Percentiles rank a stretch among this genome's conserved stretches.
Evolutionary conservation across 495 filamentous ascomycete species (phyloP).

Genomic region (Daldinia loculata): DNA sequence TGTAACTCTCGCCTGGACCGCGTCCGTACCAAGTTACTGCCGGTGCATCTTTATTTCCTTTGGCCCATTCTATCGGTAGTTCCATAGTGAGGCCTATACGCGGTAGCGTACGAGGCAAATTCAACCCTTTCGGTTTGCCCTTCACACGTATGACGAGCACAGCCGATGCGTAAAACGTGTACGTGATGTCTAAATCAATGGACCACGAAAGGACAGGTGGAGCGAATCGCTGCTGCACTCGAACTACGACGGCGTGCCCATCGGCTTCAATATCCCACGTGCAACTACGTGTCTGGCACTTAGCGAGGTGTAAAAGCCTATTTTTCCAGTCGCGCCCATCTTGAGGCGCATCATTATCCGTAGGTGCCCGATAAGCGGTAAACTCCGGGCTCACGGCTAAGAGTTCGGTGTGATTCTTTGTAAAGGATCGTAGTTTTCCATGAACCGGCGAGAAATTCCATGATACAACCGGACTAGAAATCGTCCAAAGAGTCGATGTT

Average conservation of each 20-base stretch:
- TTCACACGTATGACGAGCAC: slow-evolving; percentile 52
- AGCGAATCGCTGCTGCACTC: slow-evolving; percentile 54
- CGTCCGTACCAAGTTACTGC: slow-evolving; percentile 66
- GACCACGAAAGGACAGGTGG: slow-evolving; percentile 68
- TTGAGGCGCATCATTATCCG: slow-evolving; percentile 65
- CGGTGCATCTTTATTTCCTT: slow-evolving; percentile 34
- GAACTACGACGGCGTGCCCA: slow-evolving; percentile 44
- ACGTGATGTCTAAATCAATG: slow-evolving; percentile 56
- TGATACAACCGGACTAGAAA: slow-evolving; percentile 20
- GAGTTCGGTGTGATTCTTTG: slow-evolving; percentile 39
- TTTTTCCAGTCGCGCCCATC: slow-evolving; percentile 53
- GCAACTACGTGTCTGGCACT: slow-evolving; percentile 43
- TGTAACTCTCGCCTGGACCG: slow-evolving; percentile 70
- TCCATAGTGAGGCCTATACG: slow-evolving; percentile 63
- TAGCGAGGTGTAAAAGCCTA: slow-evolving; percentile 48
- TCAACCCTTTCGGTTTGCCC: slow-evolving; percentile 51
- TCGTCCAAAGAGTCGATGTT: slow-evolving; percentile 37
- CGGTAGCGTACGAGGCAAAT: slow-evolving; percentile 61
- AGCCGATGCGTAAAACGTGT: slow-evolving; percentile 57
- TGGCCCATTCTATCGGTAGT: slow-evolving; percentile 49
- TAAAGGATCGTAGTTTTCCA: slow-evolving; percentile 35
- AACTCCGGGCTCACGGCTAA: slow-evolving; percentile 36
- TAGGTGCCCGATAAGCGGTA: slow-evolving; percentile 58
- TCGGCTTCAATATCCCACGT: slow-evolving; percentile 41
- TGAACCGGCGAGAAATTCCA: slow-evolving; percentile 35